phyloP scores from a whole-genome alignment of 1,284 basidiomycete genomes.

The Leccinum subrobustum region DNA sequence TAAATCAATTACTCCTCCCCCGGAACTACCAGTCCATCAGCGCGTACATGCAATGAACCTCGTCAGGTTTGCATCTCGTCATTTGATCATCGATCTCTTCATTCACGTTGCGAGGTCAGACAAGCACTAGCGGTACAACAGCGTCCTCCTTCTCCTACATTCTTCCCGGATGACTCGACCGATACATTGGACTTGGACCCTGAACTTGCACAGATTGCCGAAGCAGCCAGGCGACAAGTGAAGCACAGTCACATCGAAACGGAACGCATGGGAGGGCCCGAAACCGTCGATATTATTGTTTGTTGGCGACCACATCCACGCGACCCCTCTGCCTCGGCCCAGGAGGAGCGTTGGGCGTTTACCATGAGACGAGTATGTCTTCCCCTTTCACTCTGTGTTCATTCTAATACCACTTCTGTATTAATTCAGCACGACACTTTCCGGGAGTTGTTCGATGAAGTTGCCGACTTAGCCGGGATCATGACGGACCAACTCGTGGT shows the following conservation, averaged over 20 bases:
- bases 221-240: conserved; percentile 34
- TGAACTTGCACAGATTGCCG: conserved; percentile 56
- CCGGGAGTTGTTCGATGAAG: conserved; percentile 55
- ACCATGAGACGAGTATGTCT: conserved; percentile 55
- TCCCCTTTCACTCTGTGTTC: background rate
- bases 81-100: background rate
- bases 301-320: conserved; percentile 64
- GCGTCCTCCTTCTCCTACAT: conserved; percentile 45
- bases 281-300: conserved; percentile 51
- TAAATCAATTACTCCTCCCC: conserved; percentile 71
- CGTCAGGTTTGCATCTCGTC: conserved; percentile 47
- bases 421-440: conserved; percentile 57
- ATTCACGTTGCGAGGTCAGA: conserved; percentile 36
- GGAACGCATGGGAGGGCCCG: conserved; percentile 36
- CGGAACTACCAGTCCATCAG: conserved; percentile 50
- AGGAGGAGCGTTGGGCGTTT: conserved; percentile 46
- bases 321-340: conserved; percentile 39
- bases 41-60: conserved; percentile 52
- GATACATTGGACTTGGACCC: conserved; percentile 55
- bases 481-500: conserved; percentile 52
- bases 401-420: background rate
- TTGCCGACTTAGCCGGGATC: conserved; percentile 58
- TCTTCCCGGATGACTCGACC: conserved; percentile 44
- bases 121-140: conserved; percentile 42
- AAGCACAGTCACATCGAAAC: conserved; percentile 17